phyloP scores from a whole-genome alignment of 305 asterid species.

The Rubia peregrina region DNA sequence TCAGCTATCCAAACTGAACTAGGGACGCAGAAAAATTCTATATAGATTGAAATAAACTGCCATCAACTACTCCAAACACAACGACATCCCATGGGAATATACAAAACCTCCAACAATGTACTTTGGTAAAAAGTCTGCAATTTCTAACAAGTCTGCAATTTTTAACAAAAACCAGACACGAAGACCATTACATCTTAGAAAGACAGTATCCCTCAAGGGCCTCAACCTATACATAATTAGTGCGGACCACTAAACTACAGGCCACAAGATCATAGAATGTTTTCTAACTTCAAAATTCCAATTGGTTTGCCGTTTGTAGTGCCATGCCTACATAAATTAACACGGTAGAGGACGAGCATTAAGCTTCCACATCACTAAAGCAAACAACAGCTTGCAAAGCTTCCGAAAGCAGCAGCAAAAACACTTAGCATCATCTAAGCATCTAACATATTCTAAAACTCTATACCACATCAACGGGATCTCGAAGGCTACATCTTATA shows the following conservation, averaged over 20 bases:
- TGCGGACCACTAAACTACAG: neutral
- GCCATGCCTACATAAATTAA: too few species aligned
- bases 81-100: neutral
- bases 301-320: neutral
- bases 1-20: neutral
- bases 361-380: neutral
- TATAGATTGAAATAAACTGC: neutral
- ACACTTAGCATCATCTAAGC: neutral
- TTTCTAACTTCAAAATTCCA: conserved; percentile 1
- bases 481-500: neutral
- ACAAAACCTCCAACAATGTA: neutral
- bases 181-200: neutral
- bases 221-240: neutral
- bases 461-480: neutral
- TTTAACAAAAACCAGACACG: neutral
- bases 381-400: neutral
- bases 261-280: neutral
- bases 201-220: neutral
- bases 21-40: neutral
- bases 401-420: neutral
- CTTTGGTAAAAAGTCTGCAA: neutral
- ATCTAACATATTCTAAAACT: neutral
- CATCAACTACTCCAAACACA: neutral
- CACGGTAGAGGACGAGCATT: neutral
- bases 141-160: neutral